phyloP scores from a whole-genome alignment of 2,329 filamentous ascomycete genomes.

The Aspergillus eucalypticola region DNA sequence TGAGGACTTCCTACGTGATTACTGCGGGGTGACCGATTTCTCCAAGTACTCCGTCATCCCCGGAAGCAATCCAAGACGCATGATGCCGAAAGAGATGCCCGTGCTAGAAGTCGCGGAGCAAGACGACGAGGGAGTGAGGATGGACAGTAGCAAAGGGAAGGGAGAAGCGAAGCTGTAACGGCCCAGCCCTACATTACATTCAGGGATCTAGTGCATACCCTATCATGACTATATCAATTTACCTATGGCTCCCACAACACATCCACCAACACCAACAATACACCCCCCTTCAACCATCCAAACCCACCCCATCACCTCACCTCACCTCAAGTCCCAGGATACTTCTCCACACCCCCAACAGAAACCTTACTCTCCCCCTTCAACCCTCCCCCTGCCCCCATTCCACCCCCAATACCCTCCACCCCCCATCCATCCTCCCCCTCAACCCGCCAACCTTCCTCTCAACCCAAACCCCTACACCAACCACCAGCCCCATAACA shows the following conservation, averaged over 20 bases:
- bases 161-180: conserved; percentile 30
- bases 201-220: neutral
- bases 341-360: conserved; percentile 22
- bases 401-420: conserved; percentile 32
- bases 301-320: neutral
- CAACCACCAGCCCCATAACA: conserved; percentile 34
- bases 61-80: conserved; percentile 65
- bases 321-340: neutral
- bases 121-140: conserved; percentile 71
- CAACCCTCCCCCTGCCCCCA: conserved; percentile 22
- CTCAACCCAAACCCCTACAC: conserved; percentile 34
- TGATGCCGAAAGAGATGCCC: conserved; percentile 73
- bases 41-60: conserved; percentile 69
- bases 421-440: conserved; percentile 25
- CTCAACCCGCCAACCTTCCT: conserved; percentile 31
- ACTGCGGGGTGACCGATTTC: conserved; percentile 69
- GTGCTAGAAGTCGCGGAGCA: conserved; percentile 73
- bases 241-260: neutral
- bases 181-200: neutral
- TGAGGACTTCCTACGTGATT: conserved; percentile 73
- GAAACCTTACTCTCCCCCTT: conserved; percentile 19
- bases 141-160: conserved; percentile 60
- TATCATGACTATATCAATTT: neutral
- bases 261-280: neutral
- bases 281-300: too few species aligned